Conservation (phyloP, 2,329 filamentous ascomycete genomes). For the Nigrospora oryzae region DNA sequence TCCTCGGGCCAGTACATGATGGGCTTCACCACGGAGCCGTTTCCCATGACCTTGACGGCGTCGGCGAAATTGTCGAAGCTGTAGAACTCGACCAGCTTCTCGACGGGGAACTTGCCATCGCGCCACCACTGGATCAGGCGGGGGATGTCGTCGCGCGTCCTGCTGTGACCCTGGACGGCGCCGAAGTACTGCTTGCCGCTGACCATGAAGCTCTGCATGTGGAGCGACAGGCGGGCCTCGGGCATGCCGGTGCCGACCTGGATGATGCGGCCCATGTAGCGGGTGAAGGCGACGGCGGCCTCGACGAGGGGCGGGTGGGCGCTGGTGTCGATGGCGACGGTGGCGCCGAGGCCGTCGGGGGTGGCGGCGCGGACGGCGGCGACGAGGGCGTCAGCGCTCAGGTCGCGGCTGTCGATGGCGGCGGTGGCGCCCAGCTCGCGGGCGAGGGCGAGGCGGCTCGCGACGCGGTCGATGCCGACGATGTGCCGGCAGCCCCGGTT, state of each 20-base stretch:
- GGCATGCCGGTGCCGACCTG: slow-evolving; percentile 39
- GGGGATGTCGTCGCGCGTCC: slow-evolving; percentile 30
- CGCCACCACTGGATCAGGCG: slow-evolving; percentile 12
- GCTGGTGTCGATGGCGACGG: slow-evolving; percentile 40
- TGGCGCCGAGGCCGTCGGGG: slow-evolving; percentile 32
- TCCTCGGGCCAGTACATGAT: slow-evolving; percentile 8
- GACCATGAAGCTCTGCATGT: slow-evolving; percentile 35
- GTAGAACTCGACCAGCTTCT: slow-evolving; percentile 8
- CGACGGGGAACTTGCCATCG: slow-evolving; percentile 9
- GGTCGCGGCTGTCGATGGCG: slow-evolving; percentile 20
- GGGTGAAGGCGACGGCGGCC: slow-evolving; percentile 30
- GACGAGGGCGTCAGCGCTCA: slow-evolving; percentile 32
- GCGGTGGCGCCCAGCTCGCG: slow-evolving; percentile 53
- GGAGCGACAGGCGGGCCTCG: slow-evolving; percentile 30
- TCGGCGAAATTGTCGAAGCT: slow-evolving; percentile 7
- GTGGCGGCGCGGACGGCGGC: slow-evolving; percentile 35
- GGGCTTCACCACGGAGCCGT: slow-evolving; percentile 10
- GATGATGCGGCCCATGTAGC: slow-evolving; percentile 36
- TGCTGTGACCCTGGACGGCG: slow-evolving; percentile 16
- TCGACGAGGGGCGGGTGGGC: slow-evolving; percentile 30
- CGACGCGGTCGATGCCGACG: slow-evolving; percentile 48
- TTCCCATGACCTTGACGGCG: slow-evolving; percentile 8
- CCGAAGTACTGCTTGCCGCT: slow-evolving; percentile 38
- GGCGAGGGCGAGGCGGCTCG: slow-evolving; percentile 61
- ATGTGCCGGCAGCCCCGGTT: slow-evolving; percentile 2